phyloP scores from a whole-genome alignment of 768 basidiomycete species.

The Favolaschia claudopus region DNA sequence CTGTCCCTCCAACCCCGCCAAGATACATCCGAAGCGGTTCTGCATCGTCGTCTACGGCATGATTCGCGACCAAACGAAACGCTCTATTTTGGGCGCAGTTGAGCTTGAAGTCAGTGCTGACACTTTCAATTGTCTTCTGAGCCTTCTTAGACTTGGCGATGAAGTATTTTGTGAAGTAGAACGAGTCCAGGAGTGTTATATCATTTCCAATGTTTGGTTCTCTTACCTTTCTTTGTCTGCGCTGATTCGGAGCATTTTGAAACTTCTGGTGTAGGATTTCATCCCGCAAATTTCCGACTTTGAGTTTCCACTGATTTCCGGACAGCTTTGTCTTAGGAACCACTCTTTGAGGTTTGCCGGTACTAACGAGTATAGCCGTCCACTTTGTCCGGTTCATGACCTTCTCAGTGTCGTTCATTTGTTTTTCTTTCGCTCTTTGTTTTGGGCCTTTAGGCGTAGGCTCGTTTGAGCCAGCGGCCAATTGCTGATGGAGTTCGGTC shows the following conservation, averaged over 20 bases:
- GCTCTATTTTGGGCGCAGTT: constrained; percentile 42
- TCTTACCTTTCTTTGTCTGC: neutral
- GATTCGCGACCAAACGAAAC: constrained; percentile 36
- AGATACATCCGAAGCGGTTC: constrained; percentile 19
- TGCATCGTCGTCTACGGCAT: neutral
- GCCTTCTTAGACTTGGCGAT: neutral
- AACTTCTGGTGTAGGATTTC: too few relatives aligned
- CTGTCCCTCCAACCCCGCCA: constrained; percentile 19
- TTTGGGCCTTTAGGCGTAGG: too few relatives aligned
- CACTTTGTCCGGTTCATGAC: neutral
- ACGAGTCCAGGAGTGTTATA: neutral
- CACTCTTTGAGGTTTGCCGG: neutral
- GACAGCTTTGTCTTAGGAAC: neutral
- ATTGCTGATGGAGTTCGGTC: too few relatives aligned
- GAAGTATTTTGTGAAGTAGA: constrained; percentile 14
- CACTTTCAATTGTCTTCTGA: constrained; percentile 2
- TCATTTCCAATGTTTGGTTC: neutral
- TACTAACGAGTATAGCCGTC: neutral
- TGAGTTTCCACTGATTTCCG: too few relatives aligned
- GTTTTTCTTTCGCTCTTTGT: too few relatives aligned
- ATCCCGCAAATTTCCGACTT: too few relatives aligned
- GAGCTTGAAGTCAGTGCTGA: constrained; percentile 19
- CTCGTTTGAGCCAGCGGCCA: too few relatives aligned
- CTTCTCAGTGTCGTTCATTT: neutral
- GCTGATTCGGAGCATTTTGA: neutral